Evolutionary conservation across 768 basidiomycete species (phyloP).

Genomic region (Hortiboletus flavorubellus): DNA sequence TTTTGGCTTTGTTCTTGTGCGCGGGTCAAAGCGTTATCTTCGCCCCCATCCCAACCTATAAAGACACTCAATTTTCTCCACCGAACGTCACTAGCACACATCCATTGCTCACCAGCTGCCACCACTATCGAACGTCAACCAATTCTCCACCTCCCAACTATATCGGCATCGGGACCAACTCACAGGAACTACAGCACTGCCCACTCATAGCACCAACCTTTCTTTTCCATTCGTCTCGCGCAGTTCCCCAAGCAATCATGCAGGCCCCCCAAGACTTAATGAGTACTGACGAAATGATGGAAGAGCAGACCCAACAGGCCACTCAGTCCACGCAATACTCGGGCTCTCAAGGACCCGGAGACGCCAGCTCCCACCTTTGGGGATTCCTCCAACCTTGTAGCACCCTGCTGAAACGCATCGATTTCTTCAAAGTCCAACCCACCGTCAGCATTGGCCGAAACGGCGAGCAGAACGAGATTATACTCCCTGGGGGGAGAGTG

Average conservation of each 20-base stretch:
- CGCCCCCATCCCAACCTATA: slow-evolving; percentile 11
- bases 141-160: neutral
- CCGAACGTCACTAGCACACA: neutral
- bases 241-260: slow-evolving; percentile 12
- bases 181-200: neutral
- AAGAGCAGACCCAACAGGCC: slow-evolving; percentile 38
- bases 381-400: slow-evolving; percentile 69
- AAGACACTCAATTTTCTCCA: slow-evolving; percentile 4
- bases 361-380: slow-evolving; percentile 48
- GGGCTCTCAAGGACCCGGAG: slow-evolving; percentile 24
- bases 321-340: slow-evolving; percentile 39
- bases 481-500: slow-evolving; percentile 69
- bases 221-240: neutral
- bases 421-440: slow-evolving; percentile 54
- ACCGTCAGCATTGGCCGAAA: slow-evolving; percentile 56
- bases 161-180: neutral
- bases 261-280: slow-evolving; percentile 20
- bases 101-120: neutral
- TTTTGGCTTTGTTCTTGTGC: slow-evolving; percentile 19
- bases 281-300: slow-evolving; percentile 25
- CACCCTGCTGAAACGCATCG: slow-evolving; percentile 48
- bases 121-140: neutral
- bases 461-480: slow-evolving; percentile 42
- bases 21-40: slow-evolving; percentile 8
- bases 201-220: neutral